phyloP scores from a whole-genome alignment of 1,139 yeast genomes.

The Yamadazyma sp. region DNA sequence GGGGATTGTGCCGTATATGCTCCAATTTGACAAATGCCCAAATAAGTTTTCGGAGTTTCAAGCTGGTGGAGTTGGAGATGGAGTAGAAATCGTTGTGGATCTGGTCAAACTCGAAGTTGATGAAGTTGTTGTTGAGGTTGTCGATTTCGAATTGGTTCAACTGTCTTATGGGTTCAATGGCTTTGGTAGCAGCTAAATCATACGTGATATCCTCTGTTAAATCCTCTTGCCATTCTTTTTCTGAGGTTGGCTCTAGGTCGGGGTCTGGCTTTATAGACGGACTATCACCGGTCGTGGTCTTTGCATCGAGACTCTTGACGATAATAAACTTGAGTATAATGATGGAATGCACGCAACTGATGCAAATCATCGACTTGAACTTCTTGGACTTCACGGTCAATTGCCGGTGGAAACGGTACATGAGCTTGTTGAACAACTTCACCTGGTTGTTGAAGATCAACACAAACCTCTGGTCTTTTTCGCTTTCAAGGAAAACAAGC shows the following conservation, averaged over 20 bases:
- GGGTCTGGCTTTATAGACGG: too few species aligned
- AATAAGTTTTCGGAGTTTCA: conserved; percentile 28
- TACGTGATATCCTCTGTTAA: conserved; percentile 21
- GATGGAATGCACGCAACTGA: conserved; percentile 31
- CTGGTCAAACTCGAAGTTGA: conserved; percentile 25
- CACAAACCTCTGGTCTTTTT: conserved; percentile 14
- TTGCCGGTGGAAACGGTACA: conserved; percentile 19
- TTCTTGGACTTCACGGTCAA: conserved; percentile 10
- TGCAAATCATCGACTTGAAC: conserved; percentile 22
- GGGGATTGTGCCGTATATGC: conserved; percentile 21
- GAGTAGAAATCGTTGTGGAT: conserved; percentile 6
- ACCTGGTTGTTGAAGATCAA: conserved; percentile 32
- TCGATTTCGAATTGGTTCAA: conserved; percentile 28
- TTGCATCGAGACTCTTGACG: conserved; percentile 5
- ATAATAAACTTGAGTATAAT: conserved; percentile 32
- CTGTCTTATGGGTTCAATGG: conserved; percentile 11
- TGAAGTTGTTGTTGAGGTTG: conserved; percentile 25
- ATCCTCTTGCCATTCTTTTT: conserved; percentile 15
- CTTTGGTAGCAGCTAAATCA: conserved; percentile 4
- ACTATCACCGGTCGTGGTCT: too few species aligned
- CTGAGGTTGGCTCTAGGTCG: too few species aligned
- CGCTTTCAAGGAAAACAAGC: conserved; percentile 8
- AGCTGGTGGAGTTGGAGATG: conserved; percentile 22
- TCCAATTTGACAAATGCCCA: conserved; percentile 35
- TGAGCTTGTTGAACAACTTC: conserved; percentile 29